Base-by-base conservation (phyloP, 2,329 filamentous ascomycete genomes). In the Rutstroemia sp. region DNA sequence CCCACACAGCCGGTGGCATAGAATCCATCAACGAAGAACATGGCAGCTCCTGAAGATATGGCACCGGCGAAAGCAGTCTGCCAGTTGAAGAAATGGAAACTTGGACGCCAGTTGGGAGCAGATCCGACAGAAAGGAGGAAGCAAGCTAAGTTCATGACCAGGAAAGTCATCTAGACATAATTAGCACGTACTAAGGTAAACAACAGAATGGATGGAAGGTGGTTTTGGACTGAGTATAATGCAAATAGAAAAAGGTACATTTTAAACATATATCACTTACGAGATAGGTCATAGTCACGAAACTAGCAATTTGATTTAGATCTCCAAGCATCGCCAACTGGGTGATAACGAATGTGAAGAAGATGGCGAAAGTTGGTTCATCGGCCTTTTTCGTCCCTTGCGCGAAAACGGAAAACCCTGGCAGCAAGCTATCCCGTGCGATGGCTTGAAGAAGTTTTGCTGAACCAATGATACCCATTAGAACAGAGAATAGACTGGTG, bases 221-320 rank as follows among this genome's bases (percentile, higher is more conserved):
- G 16, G 23, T 25, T n/a, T 16, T 34, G 37, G 10, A 23, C 9
- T 34, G 30, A 27, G 25, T 10, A 14, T 34, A 10, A 34, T 34
- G 12, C 10, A 34, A 10, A 34, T 4, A 4, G 10, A 4, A 34
- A 12, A 34, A 27, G 25, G 41, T 16, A 42, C 5, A 34, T 2
- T n/a, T 47, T 21, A 44, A 23, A 12, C 14, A 41, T 42, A 49
- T 9, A 12, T 8, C 17, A 65, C 73, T 68, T 68, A 80, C 80
- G 66, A 94, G 82, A 68, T 94, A 95, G 16, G 88, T 88, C 88
- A 95, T 95, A 2, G 90, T 92, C 47, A 95, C 89, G 57, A 95
- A 84, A 0, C 89, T 92, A 5, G 90, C 90, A 64, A 95, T 95
- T 67, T 89, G 87, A 68, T 95, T 94, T 62, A 95, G 81, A 65